Evolutionary conservation across 768 basidiomycete species (phyloP), one percentile per base, ranked within the genome.

Genomic region (Phaeolepiota aurea): DNA sequence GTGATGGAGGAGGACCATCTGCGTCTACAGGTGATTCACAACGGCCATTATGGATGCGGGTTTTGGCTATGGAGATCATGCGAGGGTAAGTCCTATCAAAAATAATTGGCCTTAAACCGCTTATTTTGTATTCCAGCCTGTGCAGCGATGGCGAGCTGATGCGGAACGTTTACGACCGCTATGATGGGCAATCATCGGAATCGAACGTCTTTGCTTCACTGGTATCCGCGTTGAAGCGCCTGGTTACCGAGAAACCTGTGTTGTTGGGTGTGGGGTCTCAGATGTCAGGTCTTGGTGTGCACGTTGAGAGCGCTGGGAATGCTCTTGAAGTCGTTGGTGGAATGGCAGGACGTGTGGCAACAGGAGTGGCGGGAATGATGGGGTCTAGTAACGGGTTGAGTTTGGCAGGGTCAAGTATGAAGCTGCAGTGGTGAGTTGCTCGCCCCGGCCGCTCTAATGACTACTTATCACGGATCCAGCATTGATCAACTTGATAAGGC

Each of bases 401-500:
- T 47, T 53, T 84, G 13, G 80, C 83, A 36, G 68, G 69, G 0
- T 84, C 85, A 2, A 71, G 80, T 0, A 88, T 94, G 84, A 94
- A 92, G 56, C 57, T 96, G 18, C 89, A 92, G 58, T 91, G 93
- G 92, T 92, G 45, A 31, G 78, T 65, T 14, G 18, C 16, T 28
- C 7, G n/a, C 25, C n/a, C 7, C 25, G n/a, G 7, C 25, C 25
- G 25, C 25, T n/a, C 25, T 7, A 28, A 7, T 28, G 7, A 28
- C 25, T n/a, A 28, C 7, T 28, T n/a, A n/a, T 7, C 25, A 28
- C 7, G 7, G 25, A n/a, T n/a, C 3, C 51, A 96, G 93, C 56
- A 97, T 99, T 50, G 94, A 99, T 56, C 96, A 98, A 58, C 77
- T 97, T 10, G 94, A 99, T 65, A 99, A 99, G 59, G 86, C 90